These are phyloP conservation scores for Zea luxurians DNA, from an alignment of 176 grass and related monocot species.

Conservation along the genomic window DNA sequence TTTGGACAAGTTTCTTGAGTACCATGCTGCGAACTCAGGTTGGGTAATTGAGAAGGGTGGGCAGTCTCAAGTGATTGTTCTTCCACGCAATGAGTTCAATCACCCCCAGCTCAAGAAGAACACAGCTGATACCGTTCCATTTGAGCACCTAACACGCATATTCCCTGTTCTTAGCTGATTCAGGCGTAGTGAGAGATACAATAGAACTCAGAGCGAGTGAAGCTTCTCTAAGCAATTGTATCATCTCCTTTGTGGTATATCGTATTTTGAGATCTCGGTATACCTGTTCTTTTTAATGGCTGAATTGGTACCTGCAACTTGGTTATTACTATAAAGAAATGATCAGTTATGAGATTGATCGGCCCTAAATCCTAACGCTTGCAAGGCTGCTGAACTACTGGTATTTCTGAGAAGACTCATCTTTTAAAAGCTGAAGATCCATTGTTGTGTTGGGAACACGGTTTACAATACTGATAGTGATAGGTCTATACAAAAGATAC, in stretches of 20 bases:
- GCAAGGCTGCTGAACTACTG: background rate
- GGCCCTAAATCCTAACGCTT: background rate
- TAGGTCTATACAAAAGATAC: too few species aligned
- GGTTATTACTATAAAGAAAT: background rate
- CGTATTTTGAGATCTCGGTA: background rate
- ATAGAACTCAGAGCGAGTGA: constrained; percentile 30
- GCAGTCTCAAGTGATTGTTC: constrained; percentile 68
- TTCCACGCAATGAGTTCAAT: constrained; percentile 80
- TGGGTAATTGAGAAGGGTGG: constrained; percentile 76
- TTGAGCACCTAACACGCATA: constrained; percentile 87
- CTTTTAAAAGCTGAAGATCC: background rate
- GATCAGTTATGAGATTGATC: background rate
- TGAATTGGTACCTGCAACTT: background rate
- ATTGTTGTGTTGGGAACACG: background rate
- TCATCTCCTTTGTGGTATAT: background rate
- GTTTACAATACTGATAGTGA: too few species aligned
- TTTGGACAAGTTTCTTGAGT: constrained; percentile 91
- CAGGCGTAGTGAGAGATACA: constrained; percentile 10
- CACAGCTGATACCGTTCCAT: constrained; percentile 60
- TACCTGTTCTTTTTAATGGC: constrained; percentile 19
- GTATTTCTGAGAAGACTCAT: background rate
- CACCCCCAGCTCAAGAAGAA: constrained; percentile 97
- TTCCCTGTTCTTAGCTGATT: constrained; percentile 83
- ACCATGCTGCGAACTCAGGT: constrained; percentile 72
- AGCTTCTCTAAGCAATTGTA: constrained; percentile 27